Conservation (phyloP, 805 yeast species). For the Wickerhamomyces chambardii region DNA sequence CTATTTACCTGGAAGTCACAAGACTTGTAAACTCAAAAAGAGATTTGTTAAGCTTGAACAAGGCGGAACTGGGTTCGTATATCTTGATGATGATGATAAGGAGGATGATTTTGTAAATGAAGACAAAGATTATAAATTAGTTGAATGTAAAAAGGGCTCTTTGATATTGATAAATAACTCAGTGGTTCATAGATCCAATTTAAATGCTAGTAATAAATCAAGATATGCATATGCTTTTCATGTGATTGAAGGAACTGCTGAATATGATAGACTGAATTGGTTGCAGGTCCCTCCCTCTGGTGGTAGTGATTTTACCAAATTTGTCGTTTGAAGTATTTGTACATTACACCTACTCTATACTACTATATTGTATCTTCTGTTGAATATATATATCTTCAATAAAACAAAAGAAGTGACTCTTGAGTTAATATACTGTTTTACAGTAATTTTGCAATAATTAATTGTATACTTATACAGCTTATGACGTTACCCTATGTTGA, state of each 20-base stretch:
- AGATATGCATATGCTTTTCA: conserved; percentile 78
- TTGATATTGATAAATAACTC: conserved; percentile 63
- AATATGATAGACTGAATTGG: conserved; percentile 66
- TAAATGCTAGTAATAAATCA: conserved; percentile 43
- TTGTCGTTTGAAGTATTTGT: conserved; percentile 10
- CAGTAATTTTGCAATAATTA: too few relatives aligned
- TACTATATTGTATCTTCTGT: too few relatives aligned
- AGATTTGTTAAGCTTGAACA: conserved; percentile 51
- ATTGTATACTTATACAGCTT: too few relatives aligned
- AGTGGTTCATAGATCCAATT: conserved; percentile 64
- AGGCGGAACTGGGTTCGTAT: conserved; percentile 49
- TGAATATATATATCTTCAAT: too few relatives aligned
- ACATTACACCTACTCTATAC: too few relatives aligned
- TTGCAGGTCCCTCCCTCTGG: conserved; percentile 70
- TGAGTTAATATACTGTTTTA: too few relatives aligned
- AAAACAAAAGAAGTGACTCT: too few relatives aligned
- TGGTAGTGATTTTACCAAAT: conserved; percentile 47
- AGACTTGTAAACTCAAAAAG: conserved; percentile 41
- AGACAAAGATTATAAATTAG: conserved; percentile 32
- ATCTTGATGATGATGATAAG: conserved; percentile 16
- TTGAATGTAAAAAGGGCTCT: conserved; percentile 66
- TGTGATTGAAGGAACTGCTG: conserved; percentile 55
- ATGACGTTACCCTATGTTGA: too few relatives aligned
- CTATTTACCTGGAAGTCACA: conserved; percentile 66
- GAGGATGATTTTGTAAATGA: conserved; percentile 16